These are phyloP conservation scores for Spongiforma sp. DNA, from an alignment of 1,284 basidiomycete genomes.

Conservation along the genomic window DNA sequence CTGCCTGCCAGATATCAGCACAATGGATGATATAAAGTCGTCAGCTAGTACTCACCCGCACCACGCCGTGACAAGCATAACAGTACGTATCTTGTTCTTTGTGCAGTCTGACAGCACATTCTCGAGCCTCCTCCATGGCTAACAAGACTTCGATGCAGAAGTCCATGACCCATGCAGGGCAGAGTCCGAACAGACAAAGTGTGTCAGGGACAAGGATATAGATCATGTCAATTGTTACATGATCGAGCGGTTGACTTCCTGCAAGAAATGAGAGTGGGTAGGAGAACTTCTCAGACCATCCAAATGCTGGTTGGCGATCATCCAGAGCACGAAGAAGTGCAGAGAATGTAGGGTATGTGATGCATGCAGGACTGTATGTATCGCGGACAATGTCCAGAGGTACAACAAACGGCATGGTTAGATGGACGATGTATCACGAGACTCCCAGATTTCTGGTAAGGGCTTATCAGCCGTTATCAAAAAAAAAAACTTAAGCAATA, in stretches of 20 bases:
- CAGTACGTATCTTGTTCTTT: too few relatives aligned
- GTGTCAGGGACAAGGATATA: not conserved
- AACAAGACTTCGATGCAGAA: not conserved
- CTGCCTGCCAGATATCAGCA: too few relatives aligned
- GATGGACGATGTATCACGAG: too few relatives aligned
- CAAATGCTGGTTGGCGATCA: not conserved
- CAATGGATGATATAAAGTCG: too few relatives aligned
- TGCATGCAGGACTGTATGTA: not conserved
- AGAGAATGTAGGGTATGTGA: not conserved
- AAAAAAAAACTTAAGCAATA: too few relatives aligned
- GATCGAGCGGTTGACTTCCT: not conserved
- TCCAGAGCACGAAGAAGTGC: not conserved
- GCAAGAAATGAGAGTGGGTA: not conserved
- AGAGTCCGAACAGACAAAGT: not conserved
- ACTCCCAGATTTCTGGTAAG: too few relatives aligned
- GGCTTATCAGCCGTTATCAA: too few relatives aligned
- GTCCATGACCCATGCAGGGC: not conserved
- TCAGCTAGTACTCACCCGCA: too few relatives aligned
- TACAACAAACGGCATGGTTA: not conserved
- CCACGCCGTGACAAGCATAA: too few relatives aligned
- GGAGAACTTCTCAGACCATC: not conserved
- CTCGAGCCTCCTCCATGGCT: not conserved
- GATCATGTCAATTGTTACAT: not conserved
- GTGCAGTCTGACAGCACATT: not conserved
- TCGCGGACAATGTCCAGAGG: not conserved